Percentiles rank a stretch among this genome's conserved stretches.
phyloP scores from a whole-genome alignment of 78 protist genomes.

The Tieghemostelium lacteum region DNA sequence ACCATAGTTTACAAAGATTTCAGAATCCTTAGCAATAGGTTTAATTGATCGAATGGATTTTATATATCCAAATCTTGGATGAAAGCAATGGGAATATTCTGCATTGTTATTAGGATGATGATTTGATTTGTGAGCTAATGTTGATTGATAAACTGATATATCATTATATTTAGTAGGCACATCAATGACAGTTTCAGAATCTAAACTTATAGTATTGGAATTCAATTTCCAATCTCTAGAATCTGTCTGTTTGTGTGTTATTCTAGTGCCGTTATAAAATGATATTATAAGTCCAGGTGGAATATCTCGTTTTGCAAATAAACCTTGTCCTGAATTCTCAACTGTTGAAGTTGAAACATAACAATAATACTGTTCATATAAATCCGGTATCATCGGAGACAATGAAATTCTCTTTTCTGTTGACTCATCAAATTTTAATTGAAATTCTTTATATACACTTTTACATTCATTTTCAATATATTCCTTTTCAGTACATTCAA shows the following conservation, averaged over 20 bases:
- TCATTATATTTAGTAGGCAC: constrained; percentile 10
- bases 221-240: constrained; percentile 38
- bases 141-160: constrained; percentile 21
- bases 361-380: constrained; percentile 28
- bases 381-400: constrained; percentile 8
- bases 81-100: constrained; percentile 30
- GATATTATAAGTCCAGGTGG: constrained; percentile 31
- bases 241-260: constrained; percentile 38
- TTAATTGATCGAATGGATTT: constrained; percentile 51
- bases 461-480: not conserved
- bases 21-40: constrained; percentile 41
- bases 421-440: not conserved
- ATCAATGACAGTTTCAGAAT: constrained; percentile 69
- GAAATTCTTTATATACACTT: not conserved
- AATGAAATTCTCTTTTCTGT: not conserved
- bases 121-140: constrained; percentile 81
- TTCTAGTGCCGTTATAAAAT: constrained; percentile 71
- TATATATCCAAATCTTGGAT: constrained; percentile 81
- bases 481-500: not conserved
- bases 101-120: constrained; percentile 50
- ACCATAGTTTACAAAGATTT: constrained; percentile 71
- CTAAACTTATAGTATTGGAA: constrained; percentile 65
- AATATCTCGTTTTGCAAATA: constrained; percentile 49
- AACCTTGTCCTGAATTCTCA: constrained; percentile 41
- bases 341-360: constrained; percentile 20